These are phyloP conservation scores for Diaporthe velutina DNA, from an alignment of 2,329 filamentous ascomycete genomes.

Conservation along the genomic window DNA sequence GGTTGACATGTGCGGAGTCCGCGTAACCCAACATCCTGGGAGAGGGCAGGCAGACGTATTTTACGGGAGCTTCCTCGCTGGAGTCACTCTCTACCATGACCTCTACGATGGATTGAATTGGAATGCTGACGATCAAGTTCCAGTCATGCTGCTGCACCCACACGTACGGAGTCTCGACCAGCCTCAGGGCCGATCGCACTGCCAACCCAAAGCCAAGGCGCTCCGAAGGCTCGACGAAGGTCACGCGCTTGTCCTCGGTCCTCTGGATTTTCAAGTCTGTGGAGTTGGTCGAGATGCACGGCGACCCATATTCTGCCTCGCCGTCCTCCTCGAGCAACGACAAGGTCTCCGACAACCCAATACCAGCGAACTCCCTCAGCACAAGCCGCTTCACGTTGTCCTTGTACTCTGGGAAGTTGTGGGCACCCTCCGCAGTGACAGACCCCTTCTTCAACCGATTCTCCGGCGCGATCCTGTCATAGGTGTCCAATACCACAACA, in stretches of 20 bases:
- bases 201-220: conserved; percentile 67
- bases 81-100: conserved; percentile 57
- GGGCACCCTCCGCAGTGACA: conserved; percentile 60
- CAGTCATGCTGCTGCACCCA: conserved; percentile 72
- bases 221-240: conserved; percentile 61
- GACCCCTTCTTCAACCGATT: conserved; percentile 67
- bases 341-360: not conserved
- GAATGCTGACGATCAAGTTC: conserved; percentile 60
- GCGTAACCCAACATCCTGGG: conserved; percentile 66
- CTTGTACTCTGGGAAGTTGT: conserved; percentile 59
- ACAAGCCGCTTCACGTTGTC: conserved; percentile 59
- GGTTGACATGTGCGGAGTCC: conserved; percentile 58
- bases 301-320: conserved; percentile 63
- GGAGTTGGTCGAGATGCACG: conserved; percentile 44
- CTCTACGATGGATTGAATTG: conserved; percentile 57
- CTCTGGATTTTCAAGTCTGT: conserved; percentile 53
- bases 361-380: conserved; percentile 45
- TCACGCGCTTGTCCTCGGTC: conserved; percentile 53
- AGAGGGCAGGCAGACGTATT: conserved; percentile 67
- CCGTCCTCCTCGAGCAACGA: conserved; percentile 42
- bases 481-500: conserved; percentile 66
- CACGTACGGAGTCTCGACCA: conserved; percentile 62
- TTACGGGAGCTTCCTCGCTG: conserved; percentile 52
- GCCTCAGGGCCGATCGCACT: conserved; percentile 63
- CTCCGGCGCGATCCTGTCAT: conserved; percentile 58